A percentile compares a stretch with the other conserved stretches of the same genome.
These are phyloP conservation scores for Comarum palustre DNA, from an alignment of 306 rosid genomes.

Conservation along the genomic window DNA sequence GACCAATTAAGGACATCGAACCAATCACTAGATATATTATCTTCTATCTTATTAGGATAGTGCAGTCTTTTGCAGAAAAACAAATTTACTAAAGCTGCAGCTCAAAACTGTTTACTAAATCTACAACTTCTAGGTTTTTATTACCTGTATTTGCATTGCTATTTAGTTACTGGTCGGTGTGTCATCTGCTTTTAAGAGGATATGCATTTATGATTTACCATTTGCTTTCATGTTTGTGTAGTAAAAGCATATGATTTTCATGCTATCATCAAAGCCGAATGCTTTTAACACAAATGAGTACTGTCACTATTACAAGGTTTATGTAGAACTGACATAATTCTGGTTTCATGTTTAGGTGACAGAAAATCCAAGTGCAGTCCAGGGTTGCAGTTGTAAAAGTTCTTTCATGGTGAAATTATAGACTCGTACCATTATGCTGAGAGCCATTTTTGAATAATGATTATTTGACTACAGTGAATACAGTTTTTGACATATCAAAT, in stretches of 20 bases:
- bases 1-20: background rate
- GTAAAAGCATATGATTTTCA: background rate
- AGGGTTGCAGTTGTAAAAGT: conserved; percentile 92
- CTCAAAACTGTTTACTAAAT: background rate
- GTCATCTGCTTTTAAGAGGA: background rate
- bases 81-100: background rate
- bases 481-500: background rate
- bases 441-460: conserved; percentile 13
- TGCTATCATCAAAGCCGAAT: background rate
- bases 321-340: background rate
- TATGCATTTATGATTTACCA: background rate
- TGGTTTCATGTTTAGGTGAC: conserved; percentile 61
- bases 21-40: background rate
- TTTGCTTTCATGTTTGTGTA: background rate
- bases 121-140: background rate
- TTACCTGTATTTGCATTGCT: background rate
- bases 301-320: background rate
- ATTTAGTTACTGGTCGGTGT: background rate
- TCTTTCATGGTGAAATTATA: conserved; percentile 90
- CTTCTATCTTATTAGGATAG: background rate
- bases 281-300: background rate
- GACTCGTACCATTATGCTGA: conserved; percentile 5
- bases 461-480: background rate
- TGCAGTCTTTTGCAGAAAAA: background rate
- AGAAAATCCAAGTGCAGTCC: conserved; percentile 90